phyloP scores from a whole-genome alignment of 495 filamentous ascomycete genomes.

The Darksidea phi region DNA sequence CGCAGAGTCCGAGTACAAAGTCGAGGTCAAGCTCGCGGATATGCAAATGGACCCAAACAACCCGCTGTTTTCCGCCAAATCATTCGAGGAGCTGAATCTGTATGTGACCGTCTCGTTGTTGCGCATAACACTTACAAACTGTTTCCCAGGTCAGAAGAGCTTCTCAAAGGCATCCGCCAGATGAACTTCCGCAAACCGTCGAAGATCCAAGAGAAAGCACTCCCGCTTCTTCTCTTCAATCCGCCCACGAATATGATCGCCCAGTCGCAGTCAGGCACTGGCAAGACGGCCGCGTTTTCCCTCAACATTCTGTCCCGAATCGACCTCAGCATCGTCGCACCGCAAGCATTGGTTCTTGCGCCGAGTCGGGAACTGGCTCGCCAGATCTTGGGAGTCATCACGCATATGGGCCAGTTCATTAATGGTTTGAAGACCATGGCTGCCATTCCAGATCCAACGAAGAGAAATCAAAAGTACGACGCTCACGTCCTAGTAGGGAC shows the following conservation, averaged over 20 bases:
- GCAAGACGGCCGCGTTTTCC: conserved; percentile 96
- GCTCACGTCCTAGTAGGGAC: conserved; percentile 86
- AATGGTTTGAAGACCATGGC: conserved; percentile 66
- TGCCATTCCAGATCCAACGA: conserved; percentile 73
- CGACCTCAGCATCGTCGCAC: conserved; percentile 64
- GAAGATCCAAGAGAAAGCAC: conserved; percentile 91
- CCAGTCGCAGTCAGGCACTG: conserved; percentile 97
- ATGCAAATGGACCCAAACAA: conserved; percentile 82
- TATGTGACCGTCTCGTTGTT: conserved; percentile 52
- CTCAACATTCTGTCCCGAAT: conserved; percentile 85
- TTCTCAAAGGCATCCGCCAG: conserved; percentile 63
- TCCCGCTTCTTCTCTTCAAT: conserved; percentile 80
- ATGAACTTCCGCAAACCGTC: conserved; percentile 95
- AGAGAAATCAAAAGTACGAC: conserved; percentile 59
- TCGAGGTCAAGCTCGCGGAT: conserved; percentile 88
- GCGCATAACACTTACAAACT: conserved; percentile 17
- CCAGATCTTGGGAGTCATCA: conserved; percentile 84
- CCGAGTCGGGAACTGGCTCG: conserved; percentile 92
- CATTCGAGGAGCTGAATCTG: conserved; percentile 85
- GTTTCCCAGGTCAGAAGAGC: conserved; percentile 46
- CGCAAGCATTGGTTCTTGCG: conserved; percentile 86
- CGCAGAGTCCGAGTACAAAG: conserved; percentile 69
- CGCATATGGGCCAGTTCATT: conserved; percentile 78
- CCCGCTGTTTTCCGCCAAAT: conserved; percentile 79
- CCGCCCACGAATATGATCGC: conserved; percentile 91